Percentiles rank a stretch among this genome's conserved stretches.
Conservation (phyloP, 306 rosid species). For the Malus domestica region DNA sequence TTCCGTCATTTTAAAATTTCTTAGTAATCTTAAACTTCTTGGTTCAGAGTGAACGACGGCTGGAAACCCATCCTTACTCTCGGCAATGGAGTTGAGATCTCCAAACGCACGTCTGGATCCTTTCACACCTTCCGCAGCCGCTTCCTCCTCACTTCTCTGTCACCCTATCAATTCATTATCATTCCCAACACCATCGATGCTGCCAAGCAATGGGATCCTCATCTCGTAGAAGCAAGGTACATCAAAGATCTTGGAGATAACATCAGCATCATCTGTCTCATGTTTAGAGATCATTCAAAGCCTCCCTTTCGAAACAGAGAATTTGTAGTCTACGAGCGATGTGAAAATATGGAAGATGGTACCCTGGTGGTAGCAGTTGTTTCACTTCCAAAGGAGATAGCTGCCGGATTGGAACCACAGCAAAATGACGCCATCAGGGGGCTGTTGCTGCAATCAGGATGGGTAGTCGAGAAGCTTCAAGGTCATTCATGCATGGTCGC, state of each 20-base stretch:
- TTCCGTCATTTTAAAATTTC: too few relatives aligned
- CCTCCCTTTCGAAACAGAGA: slow-evolving; percentile 77
- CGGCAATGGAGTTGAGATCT: slow-evolving; percentile 74
- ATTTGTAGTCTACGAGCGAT: slow-evolving; percentile 77
- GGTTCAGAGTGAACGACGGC: not conserved
- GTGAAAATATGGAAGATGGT: slow-evolving; percentile 90
- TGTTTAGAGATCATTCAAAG: slow-evolving; percentile 77
- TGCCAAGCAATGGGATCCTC: slow-evolving; percentile 97
- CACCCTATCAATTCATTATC: slow-evolving; percentile 62
- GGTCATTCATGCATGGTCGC: slow-evolving; percentile 70
- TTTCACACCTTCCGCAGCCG: slow-evolving; percentile 77
- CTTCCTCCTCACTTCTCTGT: slow-evolving; percentile 59
- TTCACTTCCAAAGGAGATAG: slow-evolving; percentile 84
- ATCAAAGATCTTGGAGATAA: slow-evolving; percentile 65
- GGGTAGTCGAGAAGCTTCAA: slow-evolving; percentile 84
- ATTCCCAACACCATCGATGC: slow-evolving; percentile 89
- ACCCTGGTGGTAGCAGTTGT: slow-evolving; percentile 92
- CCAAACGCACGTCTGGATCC: slow-evolving; percentile 67
- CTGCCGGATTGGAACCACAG: slow-evolving; percentile 79
- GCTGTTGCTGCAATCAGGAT: slow-evolving; percentile 71
- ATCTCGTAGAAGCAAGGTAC: slow-evolving; percentile 78
- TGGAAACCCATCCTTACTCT: slow-evolving; percentile 55
- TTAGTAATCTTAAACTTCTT: too few relatives aligned
- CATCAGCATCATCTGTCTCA: slow-evolving; percentile 69
- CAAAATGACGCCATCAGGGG: slow-evolving; percentile 81